Base-by-base conservation (phyloP, 495 filamentous ascomycete species). In the Penicilliopsis zonata region DNA sequence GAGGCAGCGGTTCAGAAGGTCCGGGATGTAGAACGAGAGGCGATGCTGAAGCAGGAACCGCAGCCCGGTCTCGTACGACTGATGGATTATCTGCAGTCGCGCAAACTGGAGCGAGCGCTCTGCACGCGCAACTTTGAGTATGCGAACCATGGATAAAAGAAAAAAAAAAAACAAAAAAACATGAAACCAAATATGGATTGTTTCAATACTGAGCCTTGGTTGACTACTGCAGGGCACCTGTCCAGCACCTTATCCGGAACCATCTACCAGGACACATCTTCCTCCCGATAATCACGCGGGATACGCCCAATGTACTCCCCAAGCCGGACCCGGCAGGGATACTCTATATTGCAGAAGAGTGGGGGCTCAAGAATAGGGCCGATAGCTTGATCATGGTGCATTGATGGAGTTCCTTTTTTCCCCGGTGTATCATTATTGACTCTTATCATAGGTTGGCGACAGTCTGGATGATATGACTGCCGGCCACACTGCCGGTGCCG, bases 51-150 rank as follows among this genome's bases (percentile, higher is more conserved):
- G 13, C 88, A 94, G 53, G 63, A 74, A 10, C 74, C 87, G 3
- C 87, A 94, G 50, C 74, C 79, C 0, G 90, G 90, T 2, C 71
- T 95, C 1, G 46, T 62, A 0, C 44, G 57, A 5, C 57, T 98
- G 17, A 90, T 95, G 76, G 54, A 71, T 18, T 94, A 90, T 54
- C 69, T 95, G 0, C 74, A 92, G 41, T 50, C 56, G 3, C 64
- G 66, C 13, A 52, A 55, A 1, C 46, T 95, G 1, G 70, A 63
- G 33, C 85, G 90, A 51, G 90, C 70, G 0, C 82, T 98, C 38
- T 94, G 87, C 59, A 98, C 90, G 4, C 68, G 90, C 46, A 98
- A 98, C 62, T 95, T 94, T 44, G 86, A 93, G 68, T 74, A 63
- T 31, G 56, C n/a, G n/a, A n/a, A n/a, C n/a, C n/a, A n/a, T n/a